Conservation (phyloP, 805 yeast genomes). For the Yarrowia hollandica region DNA sequence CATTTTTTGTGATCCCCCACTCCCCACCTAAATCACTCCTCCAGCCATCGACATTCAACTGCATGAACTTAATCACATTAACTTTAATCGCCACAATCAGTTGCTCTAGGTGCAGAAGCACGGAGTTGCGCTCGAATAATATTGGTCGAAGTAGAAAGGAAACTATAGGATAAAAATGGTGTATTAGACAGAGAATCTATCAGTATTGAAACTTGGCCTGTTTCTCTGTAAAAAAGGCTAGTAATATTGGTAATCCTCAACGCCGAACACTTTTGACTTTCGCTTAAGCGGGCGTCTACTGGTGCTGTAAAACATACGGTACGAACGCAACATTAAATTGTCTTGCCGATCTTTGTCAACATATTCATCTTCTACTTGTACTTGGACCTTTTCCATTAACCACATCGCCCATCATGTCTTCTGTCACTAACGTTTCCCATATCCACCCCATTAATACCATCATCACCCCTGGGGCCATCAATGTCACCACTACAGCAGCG, state of each 20-base stretch:
- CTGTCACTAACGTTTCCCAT: not conserved
- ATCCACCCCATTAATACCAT: conserved; percentile 10
- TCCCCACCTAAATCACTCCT: not conserved
- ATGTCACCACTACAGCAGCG: not conserved
- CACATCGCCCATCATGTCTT: not conserved
- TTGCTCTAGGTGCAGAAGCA: conserved; percentile 5
- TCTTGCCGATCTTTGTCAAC: not conserved
- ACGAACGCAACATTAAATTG: conserved; percentile 9
- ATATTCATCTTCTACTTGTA: not conserved
- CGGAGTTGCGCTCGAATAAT: not conserved
- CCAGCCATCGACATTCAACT: not conserved
- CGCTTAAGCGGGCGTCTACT: not conserved
- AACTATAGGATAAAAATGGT: too few relatives aligned
- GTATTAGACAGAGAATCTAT: too few relatives aligned
- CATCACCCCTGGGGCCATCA: conserved; percentile 2
- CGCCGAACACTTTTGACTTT: conserved; percentile 7
- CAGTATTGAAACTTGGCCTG: too few relatives aligned
- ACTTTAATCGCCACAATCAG: conserved; percentile 17
- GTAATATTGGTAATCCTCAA: not conserved
- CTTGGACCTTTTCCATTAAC: too few relatives aligned
- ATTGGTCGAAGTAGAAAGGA: not conserved
- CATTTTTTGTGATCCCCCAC: too few relatives aligned
- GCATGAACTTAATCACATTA: not conserved
- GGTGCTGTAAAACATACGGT: conserved; percentile 1
- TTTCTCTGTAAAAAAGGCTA: too few relatives aligned